phyloP scores from a whole-genome alignment of 345 rosid species.

The Gossypium ekmanianum region DNA sequence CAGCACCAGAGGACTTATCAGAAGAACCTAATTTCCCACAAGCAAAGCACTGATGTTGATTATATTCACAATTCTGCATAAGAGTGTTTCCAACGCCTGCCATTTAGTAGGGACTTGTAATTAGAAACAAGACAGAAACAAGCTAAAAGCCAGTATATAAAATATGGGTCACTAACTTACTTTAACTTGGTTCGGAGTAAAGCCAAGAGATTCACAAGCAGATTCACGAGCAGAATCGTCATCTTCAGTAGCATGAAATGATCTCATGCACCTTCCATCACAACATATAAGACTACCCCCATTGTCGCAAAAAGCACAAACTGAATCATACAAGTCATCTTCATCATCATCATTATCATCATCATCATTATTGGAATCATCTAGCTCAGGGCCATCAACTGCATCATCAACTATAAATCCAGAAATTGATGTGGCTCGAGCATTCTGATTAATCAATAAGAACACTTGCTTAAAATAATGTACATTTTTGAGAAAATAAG shows the following conservation, averaged over 20 bases:
- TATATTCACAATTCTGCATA: constrained; percentile 70
- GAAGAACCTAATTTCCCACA: constrained; percentile 85
- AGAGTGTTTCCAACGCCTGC: constrained; percentile 58
- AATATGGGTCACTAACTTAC: constrained; percentile 38
- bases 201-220: constrained; percentile 56
- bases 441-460: constrained; percentile 37
- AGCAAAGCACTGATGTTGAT: constrained; percentile 75
- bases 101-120: constrained; percentile 10
- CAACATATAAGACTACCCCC: constrained; percentile 79
- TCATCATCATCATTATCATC: constrained; percentile 40
- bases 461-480: constrained; percentile 17
- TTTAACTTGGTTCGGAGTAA: constrained; percentile 51
- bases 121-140: constrained; percentile 18
- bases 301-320: constrained; percentile 85
- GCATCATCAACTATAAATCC: constrained; percentile 60
- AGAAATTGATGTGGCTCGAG: constrained; percentile 27
- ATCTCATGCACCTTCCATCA: constrained; percentile 88
- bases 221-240: constrained; percentile 41
- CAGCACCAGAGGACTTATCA: constrained; percentile 55
- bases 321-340: constrained; percentile 49
- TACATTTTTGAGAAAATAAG: not conserved
- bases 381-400: constrained; percentile 37
- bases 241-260: constrained; percentile 71
- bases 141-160: constrained; percentile 8
- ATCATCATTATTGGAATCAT: constrained; percentile 39